A percentile compares a stretch with the other conserved stretches of the same genome.
Conservation (phyloP, 345 rosid species). For the Punica granatum region DNA sequence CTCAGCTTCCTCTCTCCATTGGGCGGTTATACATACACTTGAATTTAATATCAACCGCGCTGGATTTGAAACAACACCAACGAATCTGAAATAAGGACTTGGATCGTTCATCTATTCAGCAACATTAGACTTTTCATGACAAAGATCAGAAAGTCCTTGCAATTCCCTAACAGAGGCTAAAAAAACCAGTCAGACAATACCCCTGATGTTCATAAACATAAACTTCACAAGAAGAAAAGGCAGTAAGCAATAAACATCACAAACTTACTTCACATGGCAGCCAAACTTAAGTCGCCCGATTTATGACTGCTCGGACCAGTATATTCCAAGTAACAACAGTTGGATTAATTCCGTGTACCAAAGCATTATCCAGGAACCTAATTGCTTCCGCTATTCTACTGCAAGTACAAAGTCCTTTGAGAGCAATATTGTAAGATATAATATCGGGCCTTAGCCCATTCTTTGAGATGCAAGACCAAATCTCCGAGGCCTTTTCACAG, state of each 20-base stretch:
- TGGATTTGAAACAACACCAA: not conserved
- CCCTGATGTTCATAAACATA: too few species aligned
- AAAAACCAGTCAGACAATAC: not conserved
- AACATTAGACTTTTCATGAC: not conserved
- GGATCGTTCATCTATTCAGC: not conserved
- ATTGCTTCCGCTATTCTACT: conserved; percentile 50
- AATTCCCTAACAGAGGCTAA: not conserved
- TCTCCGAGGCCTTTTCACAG: conserved; percentile 43
- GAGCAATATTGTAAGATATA: conserved; percentile 65
- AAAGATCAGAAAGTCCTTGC: not conserved
- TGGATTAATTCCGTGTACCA: conserved; percentile 52
- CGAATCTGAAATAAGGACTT: not conserved
- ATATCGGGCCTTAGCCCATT: conserved; percentile 61
- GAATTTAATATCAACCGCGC: not conserved
- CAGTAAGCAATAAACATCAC: not conserved
- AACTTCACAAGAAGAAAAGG: not conserved
- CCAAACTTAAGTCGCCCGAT: conserved; percentile 8
- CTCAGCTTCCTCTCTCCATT: not conserved
- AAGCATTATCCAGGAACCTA: conserved; percentile 55
- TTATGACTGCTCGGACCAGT: conserved; percentile 63
- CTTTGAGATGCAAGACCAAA: conserved; percentile 55
- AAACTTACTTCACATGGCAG: conserved; percentile 1
- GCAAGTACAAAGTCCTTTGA: conserved; percentile 74
- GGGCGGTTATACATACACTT: not conserved
- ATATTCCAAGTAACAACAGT: conserved; percentile 69